Evolutionary conservation across 495 filamentous ascomycete species (phyloP).

Genomic region (Penicillium atrosanguineum): DNA sequence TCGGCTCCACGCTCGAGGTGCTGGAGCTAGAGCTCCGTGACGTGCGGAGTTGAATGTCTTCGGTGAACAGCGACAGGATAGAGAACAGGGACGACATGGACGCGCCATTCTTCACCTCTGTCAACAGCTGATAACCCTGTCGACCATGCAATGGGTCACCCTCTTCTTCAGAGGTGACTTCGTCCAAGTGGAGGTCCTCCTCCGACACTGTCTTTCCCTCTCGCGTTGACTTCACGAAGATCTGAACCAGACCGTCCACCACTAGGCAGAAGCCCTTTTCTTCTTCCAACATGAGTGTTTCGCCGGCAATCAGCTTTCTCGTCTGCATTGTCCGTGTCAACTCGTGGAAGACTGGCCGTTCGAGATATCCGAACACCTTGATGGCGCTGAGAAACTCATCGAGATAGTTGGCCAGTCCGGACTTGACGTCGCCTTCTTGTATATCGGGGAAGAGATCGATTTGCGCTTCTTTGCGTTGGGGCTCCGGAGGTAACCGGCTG

Average conservation of each 20-base stretch:
- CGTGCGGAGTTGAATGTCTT: constrained; percentile 79
- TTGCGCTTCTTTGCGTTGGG: constrained; percentile 92
- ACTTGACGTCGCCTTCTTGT: constrained; percentile 85
- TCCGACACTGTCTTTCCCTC: constrained; percentile 41
- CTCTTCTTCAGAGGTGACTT: constrained; percentile 62
- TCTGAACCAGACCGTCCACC: constrained; percentile 94
- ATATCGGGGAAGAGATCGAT: constrained; percentile 92
- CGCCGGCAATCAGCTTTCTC: constrained; percentile 89
- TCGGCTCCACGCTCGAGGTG: constrained; percentile 36
- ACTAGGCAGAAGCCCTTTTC: constrained; percentile 98
- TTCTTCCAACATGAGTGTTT: constrained; percentile 91
- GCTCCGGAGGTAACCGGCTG: constrained; percentile 85
- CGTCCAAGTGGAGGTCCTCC: constrained; percentile 21
- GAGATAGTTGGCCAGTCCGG: constrained; percentile 88
- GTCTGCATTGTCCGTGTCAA: constrained; percentile 98
- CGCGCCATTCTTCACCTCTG: constrained; percentile 96
- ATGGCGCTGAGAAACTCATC: constrained; percentile 99
- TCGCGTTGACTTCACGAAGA: constrained; percentile 90
- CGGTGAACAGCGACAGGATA: constrained; percentile 92
- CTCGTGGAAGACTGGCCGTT: constrained; percentile 95
- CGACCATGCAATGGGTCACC: constrained; percentile 55
- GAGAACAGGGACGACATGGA: constrained; percentile 99
- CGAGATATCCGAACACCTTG: constrained; percentile 97
- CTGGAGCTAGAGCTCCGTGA: constrained; percentile 45
- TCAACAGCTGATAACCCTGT: constrained; percentile 88